These are phyloP conservation scores for Pythium aphanidermatum DNA, from an alignment of 352 stramenopile genomes.

Conservation along the genomic window DNA sequence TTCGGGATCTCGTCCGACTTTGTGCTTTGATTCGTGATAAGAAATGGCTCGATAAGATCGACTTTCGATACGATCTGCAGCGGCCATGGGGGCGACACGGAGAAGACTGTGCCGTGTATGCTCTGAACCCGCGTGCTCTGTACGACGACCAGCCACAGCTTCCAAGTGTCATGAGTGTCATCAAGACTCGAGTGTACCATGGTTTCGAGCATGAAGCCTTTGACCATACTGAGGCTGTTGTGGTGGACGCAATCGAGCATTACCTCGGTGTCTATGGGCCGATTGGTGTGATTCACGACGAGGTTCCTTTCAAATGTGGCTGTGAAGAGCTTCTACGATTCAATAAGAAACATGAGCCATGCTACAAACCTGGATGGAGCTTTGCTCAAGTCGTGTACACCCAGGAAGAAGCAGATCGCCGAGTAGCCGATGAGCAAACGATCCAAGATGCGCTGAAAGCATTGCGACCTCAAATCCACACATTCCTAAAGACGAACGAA, in stretches of 20 bases:
- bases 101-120: conserved; percentile 45
- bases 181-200: conserved; percentile 54
- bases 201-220: conserved; percentile 65
- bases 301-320: conserved; percentile 66
- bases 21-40: conserved; percentile 52
- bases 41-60: conserved; percentile 69
- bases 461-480: conserved; percentile 48
- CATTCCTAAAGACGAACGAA: conserved; percentile 48
- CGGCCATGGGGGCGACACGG: conserved; percentile 57
- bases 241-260: conserved; percentile 47
- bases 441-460: conserved; percentile 39
- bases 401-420: conserved; percentile 40
- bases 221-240: conserved; percentile 28
- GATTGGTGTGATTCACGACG: conserved; percentile 45
- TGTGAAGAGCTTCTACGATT: conserved; percentile 61
- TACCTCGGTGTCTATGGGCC: conserved; percentile 60
- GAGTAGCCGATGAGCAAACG: conserved; percentile 37
- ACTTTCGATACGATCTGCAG: conserved; percentile 58
- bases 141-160: conserved; percentile 26
- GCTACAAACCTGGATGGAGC: conserved; percentile 50
- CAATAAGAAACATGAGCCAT: conserved; percentile 66
- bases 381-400: conserved; percentile 58
- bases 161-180: conserved; percentile 57
- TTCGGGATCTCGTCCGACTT: conserved; percentile 46
- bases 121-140: conserved; percentile 35